phyloP scores from a whole-genome alignment of 2,329 filamentous ascomycete genomes.

The Bisporella sp. region DNA sequence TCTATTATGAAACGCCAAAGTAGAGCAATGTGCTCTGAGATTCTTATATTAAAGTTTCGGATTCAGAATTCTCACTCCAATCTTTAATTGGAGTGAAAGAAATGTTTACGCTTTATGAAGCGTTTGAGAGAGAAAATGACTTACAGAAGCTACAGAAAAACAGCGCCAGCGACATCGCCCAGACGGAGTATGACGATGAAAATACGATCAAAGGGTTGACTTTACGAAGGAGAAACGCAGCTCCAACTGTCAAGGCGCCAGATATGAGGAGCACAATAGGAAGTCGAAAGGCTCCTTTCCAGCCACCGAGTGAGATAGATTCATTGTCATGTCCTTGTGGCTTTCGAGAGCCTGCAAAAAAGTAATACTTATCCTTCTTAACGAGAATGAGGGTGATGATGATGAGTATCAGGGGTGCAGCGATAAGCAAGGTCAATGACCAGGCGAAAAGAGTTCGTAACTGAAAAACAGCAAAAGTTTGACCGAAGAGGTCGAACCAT shows the following conservation, averaged over 20 bases:
- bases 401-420: slow-evolving; percentile 67
- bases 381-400: slow-evolving; percentile 62
- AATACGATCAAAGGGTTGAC: slow-evolving; percentile 89
- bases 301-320: slow-evolving; percentile 61
- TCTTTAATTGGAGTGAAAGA: no score
- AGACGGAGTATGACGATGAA: slow-evolving; percentile 79
- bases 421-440: slow-evolving; percentile 75
- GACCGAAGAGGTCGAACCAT: slow-evolving; percentile 92
- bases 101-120: no score
- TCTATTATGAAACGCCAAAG: no score
- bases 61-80: no score
- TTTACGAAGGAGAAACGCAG: slow-evolving; percentile 71
- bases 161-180: slow-evolving; percentile 77
- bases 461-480: slow-evolving; percentile 68
- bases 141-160: slow-evolving; percentile 72
- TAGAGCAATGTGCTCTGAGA: no score
- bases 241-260: slow-evolving; percentile 59
- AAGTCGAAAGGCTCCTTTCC: slow-evolving; percentile 78
- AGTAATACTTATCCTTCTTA: slow-evolving; percentile 76
- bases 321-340: slow-evolving; percentile 55
- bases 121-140: no score
- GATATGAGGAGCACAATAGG: slow-evolving; percentile 68
- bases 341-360: slow-evolving; percentile 59
- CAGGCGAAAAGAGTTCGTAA: slow-evolving; percentile 82
- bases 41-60: no score